These are phyloP conservation scores for Yamadazyma scolyti DNA, from an alignment of 805 yeast species.

Conservation along the genomic window DNA sequence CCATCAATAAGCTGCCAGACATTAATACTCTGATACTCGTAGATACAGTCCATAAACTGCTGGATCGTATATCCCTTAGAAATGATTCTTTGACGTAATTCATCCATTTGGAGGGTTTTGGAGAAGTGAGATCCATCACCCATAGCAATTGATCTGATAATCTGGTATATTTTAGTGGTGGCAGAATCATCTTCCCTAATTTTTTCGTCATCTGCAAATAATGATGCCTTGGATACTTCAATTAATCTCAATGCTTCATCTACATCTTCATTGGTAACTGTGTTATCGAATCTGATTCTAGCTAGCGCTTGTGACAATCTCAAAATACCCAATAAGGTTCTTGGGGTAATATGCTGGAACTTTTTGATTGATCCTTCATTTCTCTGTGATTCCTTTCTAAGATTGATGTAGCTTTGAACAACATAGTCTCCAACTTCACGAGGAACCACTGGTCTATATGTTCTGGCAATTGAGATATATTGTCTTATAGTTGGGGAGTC, in stretches of 20 bases:
- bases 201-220: constrained; percentile 52
- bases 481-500: constrained; percentile 81
- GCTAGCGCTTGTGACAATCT: constrained; percentile 96
- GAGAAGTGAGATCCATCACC: constrained; percentile 24
- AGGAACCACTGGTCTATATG: constrained; percentile 81
- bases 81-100: constrained; percentile 59
- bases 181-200: constrained; percentile 61
- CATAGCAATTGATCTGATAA: constrained; percentile 58
- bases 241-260: constrained; percentile 91
- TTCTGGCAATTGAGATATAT: constrained; percentile 80
- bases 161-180: constrained; percentile 65
- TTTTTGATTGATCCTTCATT: constrained; percentile 73
- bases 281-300: constrained; percentile 73
- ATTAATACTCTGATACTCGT: constrained; percentile 66
- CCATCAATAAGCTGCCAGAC: constrained; percentile 77
- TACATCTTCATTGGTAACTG: constrained; percentile 74
- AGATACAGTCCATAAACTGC: constrained; percentile 71
- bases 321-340: constrained; percentile 86
- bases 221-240: constrained; percentile 79
- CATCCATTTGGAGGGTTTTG: constrained; percentile 38
- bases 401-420: constrained; percentile 77
- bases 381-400: constrained; percentile 87
- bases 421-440: constrained; percentile 82
- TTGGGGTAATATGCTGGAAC: constrained; percentile 91
- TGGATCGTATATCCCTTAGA: constrained; percentile 82